Conservation (phyloP, 2,329 filamentous ascomycete genomes). For the Fusarium temperatum region DNA sequence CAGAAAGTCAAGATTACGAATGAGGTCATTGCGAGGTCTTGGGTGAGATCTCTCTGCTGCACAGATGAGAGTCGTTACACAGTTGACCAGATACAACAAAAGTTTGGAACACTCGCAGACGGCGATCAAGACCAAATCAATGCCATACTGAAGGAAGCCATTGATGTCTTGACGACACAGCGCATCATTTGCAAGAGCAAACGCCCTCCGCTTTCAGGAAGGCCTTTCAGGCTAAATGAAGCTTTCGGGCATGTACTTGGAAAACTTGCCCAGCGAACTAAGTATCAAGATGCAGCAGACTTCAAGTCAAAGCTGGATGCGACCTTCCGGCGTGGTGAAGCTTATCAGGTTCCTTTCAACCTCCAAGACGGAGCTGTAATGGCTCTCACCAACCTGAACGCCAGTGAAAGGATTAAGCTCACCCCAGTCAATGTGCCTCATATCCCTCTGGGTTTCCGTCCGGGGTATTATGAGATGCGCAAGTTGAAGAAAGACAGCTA, state of each 20-base stretch:
- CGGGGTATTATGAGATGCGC: conserved; percentile 75
- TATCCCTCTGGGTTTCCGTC: conserved; percentile 76
- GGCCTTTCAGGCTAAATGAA: conserved; percentile 71
- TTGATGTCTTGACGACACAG: conserved; percentile 58
- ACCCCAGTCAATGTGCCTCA: conserved; percentile 64
- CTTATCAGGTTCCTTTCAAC: conserved; percentile 61
- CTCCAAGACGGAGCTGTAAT: conserved; percentile 73
- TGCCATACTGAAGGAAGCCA: conserved; percentile 57
- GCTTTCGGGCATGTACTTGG: conserved; percentile 65
- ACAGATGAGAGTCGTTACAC: conserved; percentile 61
- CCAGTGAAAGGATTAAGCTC: conserved; percentile 64
- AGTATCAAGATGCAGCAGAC: conserved; percentile 65
- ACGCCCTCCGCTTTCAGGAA: conserved; percentile 64
- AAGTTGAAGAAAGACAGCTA: conserved; percentile 72
- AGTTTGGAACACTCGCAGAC: conserved; percentile 59
- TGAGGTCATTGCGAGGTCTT: conserved; percentile 61
- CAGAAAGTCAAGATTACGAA: conserved; percentile 36
- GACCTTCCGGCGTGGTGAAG: conserved; percentile 55
- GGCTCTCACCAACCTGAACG: conserved; percentile 72
- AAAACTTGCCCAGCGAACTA: conserved; percentile 62
- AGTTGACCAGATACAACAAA: conserved; percentile 57
- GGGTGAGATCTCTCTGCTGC: conserved; percentile 67
- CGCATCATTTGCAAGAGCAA: conserved; percentile 69
- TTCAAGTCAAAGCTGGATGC: conserved; percentile 70
- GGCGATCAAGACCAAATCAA: conserved; percentile 53